A percentile compares a stretch with the other conserved stretches of the same genome.
These are phyloP conservation scores for Mikania micrantha DNA, from an alignment of 129 eudicot genomes.

Conservation along the genomic window DNA sequence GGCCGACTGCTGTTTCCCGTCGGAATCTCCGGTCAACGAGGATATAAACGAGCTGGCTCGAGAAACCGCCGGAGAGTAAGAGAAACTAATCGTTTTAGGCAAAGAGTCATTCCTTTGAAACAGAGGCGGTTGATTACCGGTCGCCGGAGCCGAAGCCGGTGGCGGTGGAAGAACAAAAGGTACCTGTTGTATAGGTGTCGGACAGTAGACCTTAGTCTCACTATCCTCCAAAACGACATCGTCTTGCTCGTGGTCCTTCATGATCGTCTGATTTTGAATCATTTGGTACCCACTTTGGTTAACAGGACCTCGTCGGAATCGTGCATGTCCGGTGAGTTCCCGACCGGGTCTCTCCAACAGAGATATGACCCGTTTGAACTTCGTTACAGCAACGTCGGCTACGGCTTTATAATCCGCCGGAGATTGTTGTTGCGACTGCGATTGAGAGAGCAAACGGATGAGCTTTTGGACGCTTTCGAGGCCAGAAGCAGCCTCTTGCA, in stretches of 20 bases:
- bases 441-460: slow-evolving; percentile 43
- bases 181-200: slow-evolving; percentile 72
- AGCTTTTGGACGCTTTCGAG: slow-evolving; percentile 70
- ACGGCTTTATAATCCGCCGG: slow-evolving; percentile 41
- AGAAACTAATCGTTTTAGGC: slow-evolving; percentile 58
- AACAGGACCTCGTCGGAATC: slow-evolving; percentile 80
- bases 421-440: slow-evolving; percentile 15
- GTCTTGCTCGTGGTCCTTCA: slow-evolving; percentile 8
- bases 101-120: slow-evolving; percentile 34
- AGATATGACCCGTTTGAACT: slow-evolving; percentile 66
- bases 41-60: slow-evolving; percentile 62
- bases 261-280: background rate
- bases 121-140: slow-evolving; percentile 6
- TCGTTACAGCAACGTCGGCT: slow-evolving; percentile 61
- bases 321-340: slow-evolving; percentile 71
- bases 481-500: slow-evolving; percentile 75
- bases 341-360: slow-evolving; percentile 48
- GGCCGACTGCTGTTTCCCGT: slow-evolving; percentile 43
- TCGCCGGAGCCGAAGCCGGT: background rate
- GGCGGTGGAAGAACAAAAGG: slow-evolving; percentile 32
- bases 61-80: slow-evolving; percentile 55
- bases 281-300: background rate
- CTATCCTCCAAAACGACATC: slow-evolving; percentile 20
- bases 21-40: slow-evolving; percentile 49
- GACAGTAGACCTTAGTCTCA: slow-evolving; percentile 54